Evolutionary conservation across 441 rosid species (phyloP).

Genomic region (Raphanus hybrid): DNA sequence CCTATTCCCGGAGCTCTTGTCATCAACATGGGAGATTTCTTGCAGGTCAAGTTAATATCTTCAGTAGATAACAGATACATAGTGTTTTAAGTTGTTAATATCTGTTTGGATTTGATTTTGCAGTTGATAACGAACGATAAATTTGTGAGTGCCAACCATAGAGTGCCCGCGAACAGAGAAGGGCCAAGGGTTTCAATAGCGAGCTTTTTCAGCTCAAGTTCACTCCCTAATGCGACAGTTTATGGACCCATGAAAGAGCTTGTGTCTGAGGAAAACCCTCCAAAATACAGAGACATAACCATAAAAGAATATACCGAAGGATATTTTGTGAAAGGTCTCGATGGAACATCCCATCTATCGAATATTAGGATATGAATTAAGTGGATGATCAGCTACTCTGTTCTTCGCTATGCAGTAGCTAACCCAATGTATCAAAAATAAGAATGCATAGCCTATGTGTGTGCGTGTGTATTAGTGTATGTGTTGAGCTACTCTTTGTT

Average conservation of each 20-base stretch:
- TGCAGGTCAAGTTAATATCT: constrained; percentile 46
- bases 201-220: constrained; percentile 37
- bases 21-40: constrained; percentile 56
- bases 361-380: constrained; percentile 21
- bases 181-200: constrained; percentile 48
- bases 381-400: constrained; percentile 3
- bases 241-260: constrained; percentile 63
- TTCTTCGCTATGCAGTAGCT: not conserved
- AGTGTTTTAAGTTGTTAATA: constrained; percentile 19
- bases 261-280: constrained; percentile 55
- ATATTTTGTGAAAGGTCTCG: constrained; percentile 24
- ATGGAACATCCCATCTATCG: constrained; percentile 13
- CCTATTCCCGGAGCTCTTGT: constrained; percentile 57
- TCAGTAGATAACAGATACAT: not conserved
- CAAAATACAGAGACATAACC: constrained; percentile 43
- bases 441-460: not conserved
- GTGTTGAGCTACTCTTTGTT: constrained; percentile 10
- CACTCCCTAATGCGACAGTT: constrained; percentile 11
- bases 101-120: constrained; percentile 8
- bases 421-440: constrained; percentile 5
- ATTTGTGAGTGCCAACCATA: constrained; percentile 58
- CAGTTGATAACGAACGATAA: constrained; percentile 60
- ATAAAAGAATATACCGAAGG: not conserved
- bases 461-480: not conserved
- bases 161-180: constrained; percentile 50